phyloP scores from a whole-genome alignment of 1,284 basidiomycete species.

The Ustilago loliicola region DNA sequence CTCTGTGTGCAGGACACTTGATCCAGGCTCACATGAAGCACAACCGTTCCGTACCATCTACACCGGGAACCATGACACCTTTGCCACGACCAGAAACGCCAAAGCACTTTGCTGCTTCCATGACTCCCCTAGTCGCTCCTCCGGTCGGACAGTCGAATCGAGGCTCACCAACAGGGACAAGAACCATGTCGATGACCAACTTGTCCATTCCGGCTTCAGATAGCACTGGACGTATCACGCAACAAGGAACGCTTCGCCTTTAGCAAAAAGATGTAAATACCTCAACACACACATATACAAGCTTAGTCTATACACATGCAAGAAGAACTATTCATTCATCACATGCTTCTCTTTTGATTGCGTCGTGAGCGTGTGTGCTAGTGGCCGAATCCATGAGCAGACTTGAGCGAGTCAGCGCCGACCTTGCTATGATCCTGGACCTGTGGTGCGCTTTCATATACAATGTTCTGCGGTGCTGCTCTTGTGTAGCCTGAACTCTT shows the following conservation, averaged over 20 bases:
- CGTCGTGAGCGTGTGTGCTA: constrained; percentile 1
- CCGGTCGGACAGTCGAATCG: constrained; percentile 45
- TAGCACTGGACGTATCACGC: constrained; percentile 33
- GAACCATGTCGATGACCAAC: constrained; percentile 46
- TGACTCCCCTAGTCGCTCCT: constrained; percentile 64
- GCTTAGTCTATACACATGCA: constrained; percentile 4
- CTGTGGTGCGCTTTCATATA: constrained; percentile 67
- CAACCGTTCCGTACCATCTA: constrained; percentile 67
- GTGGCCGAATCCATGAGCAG: constrained; percentile 50
- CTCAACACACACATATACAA: constrained; percentile 12
- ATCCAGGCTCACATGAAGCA: constrained; percentile 70
- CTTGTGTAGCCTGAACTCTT: constrained; percentile 40
- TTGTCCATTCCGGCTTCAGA: constrained; percentile 42
- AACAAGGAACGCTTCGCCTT: constrained; percentile 5
- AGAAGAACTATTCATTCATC: background rate
- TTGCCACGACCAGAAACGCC: constrained; percentile 58
- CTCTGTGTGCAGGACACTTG: constrained; percentile 67
- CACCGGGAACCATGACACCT: constrained; percentile 67
- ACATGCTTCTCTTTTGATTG: background rate
- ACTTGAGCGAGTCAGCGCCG: constrained; percentile 26
- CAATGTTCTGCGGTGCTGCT: constrained; percentile 57
- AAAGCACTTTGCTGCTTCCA: constrained; percentile 59
- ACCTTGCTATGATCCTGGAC: constrained; percentile 63
- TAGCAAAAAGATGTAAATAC: constrained; percentile 22
- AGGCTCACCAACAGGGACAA: constrained; percentile 41